Base-by-base conservation (phyloP, 2,329 filamentous ascomycete genomes). In the Paracoccidioides brasiliensis region DNA sequence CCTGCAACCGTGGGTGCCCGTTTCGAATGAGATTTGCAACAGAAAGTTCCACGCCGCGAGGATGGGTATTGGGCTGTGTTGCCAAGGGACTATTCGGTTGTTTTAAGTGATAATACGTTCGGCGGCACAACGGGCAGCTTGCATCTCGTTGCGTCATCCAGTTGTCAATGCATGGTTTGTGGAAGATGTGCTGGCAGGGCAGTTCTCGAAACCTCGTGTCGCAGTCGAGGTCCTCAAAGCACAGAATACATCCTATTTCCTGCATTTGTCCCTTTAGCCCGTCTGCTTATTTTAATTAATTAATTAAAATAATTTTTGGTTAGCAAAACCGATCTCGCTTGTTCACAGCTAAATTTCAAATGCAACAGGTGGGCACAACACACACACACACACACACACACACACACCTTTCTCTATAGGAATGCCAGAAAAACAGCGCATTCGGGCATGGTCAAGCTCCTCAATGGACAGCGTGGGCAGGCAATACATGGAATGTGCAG, bases 101-200 rank as follows among this genome's bases (percentile, higher is more conserved):
- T 22, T 22, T 49, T 8, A 55, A 14, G n/a, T 55, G 40, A 33
- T 55, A 55, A 32, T 38, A 55, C 15, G 42, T 55, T 12, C 10
- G 30, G 5, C 53, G 15, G 14, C 53, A 55, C n/a, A 55, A 22
- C 12, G 53, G 53, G 22, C 53, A 55, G 28, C 53, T 55, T 32
- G 53, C 53, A 8, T 55, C 43, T 12, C 45, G 43, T 45, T 32
- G 22, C 12, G 28, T 15, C 28, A 55, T 9, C 53, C 53, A 55
- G 12, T 9, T 22, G 33, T 55, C 53, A 4, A 55, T 37, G 15
- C 53, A 55, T 30, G 53, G 53, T 35, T 55, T 22, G 53, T 55
- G 53, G 53, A 55, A 55, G 33, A 38, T 50, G 43, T 55, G 53
- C 3, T 12, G n/a, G 53, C 53, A 55, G 44, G 53, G 42, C n/a